These are phyloP conservation scores for Colletotrichum sp. DNA, from an alignment of 2,329 filamentous ascomycete genomes.

Conservation along the genomic window DNA sequence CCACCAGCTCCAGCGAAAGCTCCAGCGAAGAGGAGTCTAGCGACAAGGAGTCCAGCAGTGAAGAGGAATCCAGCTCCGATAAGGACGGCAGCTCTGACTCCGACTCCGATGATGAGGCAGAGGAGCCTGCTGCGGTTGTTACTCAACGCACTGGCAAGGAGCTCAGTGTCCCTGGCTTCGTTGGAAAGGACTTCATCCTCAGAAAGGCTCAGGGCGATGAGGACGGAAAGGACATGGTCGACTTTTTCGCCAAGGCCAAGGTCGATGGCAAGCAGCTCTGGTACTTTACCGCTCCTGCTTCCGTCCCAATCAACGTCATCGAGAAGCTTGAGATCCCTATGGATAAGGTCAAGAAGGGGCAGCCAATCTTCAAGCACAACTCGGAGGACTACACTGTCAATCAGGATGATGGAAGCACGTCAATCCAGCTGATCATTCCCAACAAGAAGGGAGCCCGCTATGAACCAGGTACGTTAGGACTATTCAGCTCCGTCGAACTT, in stretches of 20 bases:
- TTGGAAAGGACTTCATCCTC: constrained; percentile 58
- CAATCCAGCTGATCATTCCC: constrained; percentile 67
- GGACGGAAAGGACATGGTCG: constrained; percentile 51
- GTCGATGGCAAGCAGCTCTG: constrained; percentile 76
- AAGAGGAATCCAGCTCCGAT: constrained; percentile 16
- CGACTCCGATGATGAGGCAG: constrained; percentile 25
- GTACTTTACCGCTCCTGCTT: constrained; percentile 79
- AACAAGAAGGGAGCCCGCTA: constrained; percentile 60
- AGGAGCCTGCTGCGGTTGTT: constrained; percentile 41
- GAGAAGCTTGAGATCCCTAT: constrained; percentile 67
- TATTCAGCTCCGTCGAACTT: neutral
- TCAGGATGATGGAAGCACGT: constrained; percentile 48
- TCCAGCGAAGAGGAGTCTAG: neutral
- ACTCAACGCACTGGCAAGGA: constrained; percentile 39
- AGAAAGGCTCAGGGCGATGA: constrained; percentile 51
- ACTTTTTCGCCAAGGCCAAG: constrained; percentile 63
- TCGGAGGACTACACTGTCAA: constrained; percentile 68
- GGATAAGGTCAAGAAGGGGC: constrained; percentile 57
- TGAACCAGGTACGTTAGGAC: constrained; percentile 50
- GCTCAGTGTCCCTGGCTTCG: constrained; percentile 42
- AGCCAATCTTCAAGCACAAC: constrained; percentile 65
- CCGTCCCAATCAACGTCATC: constrained; percentile 71
- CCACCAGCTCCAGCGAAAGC: constrained; percentile 26
- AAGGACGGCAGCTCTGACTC: constrained; percentile 25
- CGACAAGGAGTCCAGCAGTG: constrained; percentile 28